Conservation (phyloP, 192 early-diverging fungal species). For the Chytriomyces sp. region DNA sequence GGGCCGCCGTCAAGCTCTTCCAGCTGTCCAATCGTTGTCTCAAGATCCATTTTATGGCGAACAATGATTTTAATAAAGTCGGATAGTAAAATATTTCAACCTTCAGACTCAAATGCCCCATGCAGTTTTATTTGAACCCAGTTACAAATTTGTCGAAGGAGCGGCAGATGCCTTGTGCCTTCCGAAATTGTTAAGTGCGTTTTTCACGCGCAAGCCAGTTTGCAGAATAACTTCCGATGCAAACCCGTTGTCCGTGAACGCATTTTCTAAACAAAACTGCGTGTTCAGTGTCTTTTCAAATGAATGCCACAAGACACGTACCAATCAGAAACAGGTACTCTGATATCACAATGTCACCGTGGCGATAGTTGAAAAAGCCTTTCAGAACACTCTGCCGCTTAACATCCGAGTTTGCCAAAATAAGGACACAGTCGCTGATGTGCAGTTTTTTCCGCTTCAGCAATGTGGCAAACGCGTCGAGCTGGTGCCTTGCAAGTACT, state of each 20-base stretch:
- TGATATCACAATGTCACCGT: neutral
- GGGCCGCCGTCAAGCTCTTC: too few species aligned
- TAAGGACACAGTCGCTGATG: conserved; percentile 17
- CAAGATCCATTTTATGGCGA: too few species aligned
- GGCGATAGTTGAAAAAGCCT: neutral
- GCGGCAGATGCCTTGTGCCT: neutral
- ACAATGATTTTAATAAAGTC: too few species aligned
- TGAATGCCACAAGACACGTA: neutral
- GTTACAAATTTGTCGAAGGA: too few species aligned
- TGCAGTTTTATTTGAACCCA: too few species aligned
- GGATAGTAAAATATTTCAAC: too few species aligned
- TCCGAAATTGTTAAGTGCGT: conserved; percentile 12
- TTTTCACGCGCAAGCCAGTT: conserved; percentile 18
- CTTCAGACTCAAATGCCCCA: too few species aligned
- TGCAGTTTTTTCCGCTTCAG: neutral
- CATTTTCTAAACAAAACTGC: conserved; percentile 5
- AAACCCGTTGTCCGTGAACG: conserved; percentile 12
- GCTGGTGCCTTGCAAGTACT: neutral
- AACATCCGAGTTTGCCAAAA: conserved; percentile 17
- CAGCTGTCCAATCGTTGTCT: too few species aligned
- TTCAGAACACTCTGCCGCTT: neutral
- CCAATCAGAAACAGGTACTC: conserved; percentile 21
- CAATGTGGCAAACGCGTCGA: neutral
- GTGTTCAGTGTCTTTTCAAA: neutral
- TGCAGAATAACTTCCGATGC: conserved; percentile 25